Base-by-base conservation (phyloP, 2,329 filamentous ascomycete genomes). In the Phoma herbarum region DNA sequence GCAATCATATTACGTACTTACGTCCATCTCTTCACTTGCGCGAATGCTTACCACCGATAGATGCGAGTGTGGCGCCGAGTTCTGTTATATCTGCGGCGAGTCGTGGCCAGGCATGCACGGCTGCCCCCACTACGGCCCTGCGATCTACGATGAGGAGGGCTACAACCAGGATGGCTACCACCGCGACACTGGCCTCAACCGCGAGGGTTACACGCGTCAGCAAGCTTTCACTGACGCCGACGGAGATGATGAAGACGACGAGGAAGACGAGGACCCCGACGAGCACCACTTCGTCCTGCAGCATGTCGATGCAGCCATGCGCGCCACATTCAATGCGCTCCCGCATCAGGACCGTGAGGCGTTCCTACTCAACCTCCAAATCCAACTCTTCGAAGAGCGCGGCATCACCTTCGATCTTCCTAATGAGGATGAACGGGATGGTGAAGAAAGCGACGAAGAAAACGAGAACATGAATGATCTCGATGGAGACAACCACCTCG, bases 1-100 rank as follows among this genome's bases (percentile, higher is more conserved):
- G 73, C 43, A 76, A 76, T 22, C 73, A 76, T 37, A 69, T 76
- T 25, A 71, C 57, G 61, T 69, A 60, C 52, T 45, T 10, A 12
- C 9, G 8, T 1, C 26, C 2, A 2, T 8, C 3, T 5, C 18
- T 45, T 2, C 23, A 16, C 37, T 12, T 33, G 18, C 20, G 22
- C 41, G 11, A 12, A 3, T 25, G 25, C 59, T 66, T 23, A 66
- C 31, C 2, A 26, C 28, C 4, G 3, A 18, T 11, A 71, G 65
- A 2, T 76, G 73, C 50, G 59, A 58, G 9, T 76, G 74, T 28
- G 72, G 70, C 4, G 43, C 62, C 29, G 52, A 65, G 1, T 76
- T 75, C 61, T 76, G 74, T 64, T 76, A 75, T 44, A 41, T 76
- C 44, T 76, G 74, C 44, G 73, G 73, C 25, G 55, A 67, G 22